Conservation (phyloP, 1,284 basidiomycete species). For the Moniliophthora roreri region DNA sequence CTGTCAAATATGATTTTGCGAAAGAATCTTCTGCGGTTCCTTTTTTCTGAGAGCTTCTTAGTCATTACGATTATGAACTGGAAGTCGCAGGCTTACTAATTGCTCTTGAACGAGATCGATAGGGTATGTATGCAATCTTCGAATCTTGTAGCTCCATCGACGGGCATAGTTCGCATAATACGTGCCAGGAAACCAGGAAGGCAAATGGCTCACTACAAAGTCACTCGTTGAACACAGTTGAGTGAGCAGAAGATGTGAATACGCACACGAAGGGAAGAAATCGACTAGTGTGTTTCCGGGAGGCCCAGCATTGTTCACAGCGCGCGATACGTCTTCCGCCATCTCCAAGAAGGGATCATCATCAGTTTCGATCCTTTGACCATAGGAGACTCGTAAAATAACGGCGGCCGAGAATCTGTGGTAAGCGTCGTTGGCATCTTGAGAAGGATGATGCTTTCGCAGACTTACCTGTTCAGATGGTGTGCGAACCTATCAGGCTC, state of each 20-base stretch:
- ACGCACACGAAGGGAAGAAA: conserved; percentile 20
- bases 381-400: conserved; percentile 22
- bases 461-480: neutral
- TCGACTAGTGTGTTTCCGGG: conserved; percentile 22
- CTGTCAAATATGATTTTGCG: neutral
- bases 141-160: neutral
- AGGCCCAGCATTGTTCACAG: conserved; percentile 18
- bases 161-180: conserved; percentile 23
- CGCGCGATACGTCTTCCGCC: conserved; percentile 10
- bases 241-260: neutral
- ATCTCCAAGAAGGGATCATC: conserved; percentile 23
- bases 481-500: neutral
- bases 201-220: conserved; percentile 19
- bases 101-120: conserved; percentile 15
- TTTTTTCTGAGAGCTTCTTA: neutral
- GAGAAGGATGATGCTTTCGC: neutral
- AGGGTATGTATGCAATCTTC: conserved; percentile 9
- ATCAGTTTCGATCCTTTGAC: conserved; percentile 21
- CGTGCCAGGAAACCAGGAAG: conserved; percentile 26
- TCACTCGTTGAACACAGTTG: conserved; percentile 7
- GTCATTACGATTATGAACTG: neutral
- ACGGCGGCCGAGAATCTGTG: conserved; percentile 21
- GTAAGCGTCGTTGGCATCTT: neutral
- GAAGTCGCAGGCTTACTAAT: conserved; percentile 14
- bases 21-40: neutral